Evolutionary conservation across 805 yeast species (phyloP).

Genomic region (Barnettozyma sucrosica): DNA sequence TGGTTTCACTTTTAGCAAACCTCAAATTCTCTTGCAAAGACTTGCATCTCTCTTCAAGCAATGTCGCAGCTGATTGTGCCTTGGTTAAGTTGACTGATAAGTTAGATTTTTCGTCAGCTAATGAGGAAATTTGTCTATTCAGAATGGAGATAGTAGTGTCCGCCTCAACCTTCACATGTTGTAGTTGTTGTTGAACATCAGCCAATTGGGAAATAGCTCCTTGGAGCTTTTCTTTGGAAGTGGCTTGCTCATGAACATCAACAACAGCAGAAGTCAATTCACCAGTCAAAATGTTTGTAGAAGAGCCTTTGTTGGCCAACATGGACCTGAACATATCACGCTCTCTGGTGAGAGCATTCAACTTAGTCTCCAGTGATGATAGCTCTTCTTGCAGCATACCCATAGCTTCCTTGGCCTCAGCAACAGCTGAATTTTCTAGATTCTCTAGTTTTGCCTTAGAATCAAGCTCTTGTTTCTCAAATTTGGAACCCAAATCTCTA

Average conservation of each 20-base stretch:
- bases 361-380: slow-evolving; percentile 42
- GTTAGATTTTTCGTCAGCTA: slow-evolving; percentile 40
- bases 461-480: slow-evolving; percentile 55
- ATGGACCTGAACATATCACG: slow-evolving; percentile 56
- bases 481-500: slow-evolving; percentile 62
- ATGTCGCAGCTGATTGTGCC: slow-evolving; percentile 46
- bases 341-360: slow-evolving; percentile 54
- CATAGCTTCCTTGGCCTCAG: slow-evolving; percentile 67
- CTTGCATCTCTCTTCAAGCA: slow-evolving; percentile 47
- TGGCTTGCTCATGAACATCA: slow-evolving; percentile 2
- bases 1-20: slow-evolving; percentile 39
- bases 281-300: slow-evolving; percentile 16
- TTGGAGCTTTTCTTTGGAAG: slow-evolving; percentile 15
- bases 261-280: slow-evolving; percentile 9
- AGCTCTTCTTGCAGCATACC: slow-evolving; percentile 55
- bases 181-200: slow-evolving; percentile 17
- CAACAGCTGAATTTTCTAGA: slow-evolving; percentile 43
- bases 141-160: slow-evolving; percentile 45
- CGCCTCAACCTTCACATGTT: slow-evolving; percentile 29
- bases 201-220: slow-evolving; percentile 13
- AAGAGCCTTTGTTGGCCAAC: slow-evolving; percentile 18
- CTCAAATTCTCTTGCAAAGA: slow-evolving; percentile 35
- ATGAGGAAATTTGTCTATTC: slow-evolving; percentile 37
- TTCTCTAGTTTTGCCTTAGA: slow-evolving; percentile 31
- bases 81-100: slow-evolving; percentile 45